These are phyloP conservation scores for Zygosaccharomyces siamensis DNA, from an alignment of 805 yeast species.

Conservation along the genomic window DNA sequence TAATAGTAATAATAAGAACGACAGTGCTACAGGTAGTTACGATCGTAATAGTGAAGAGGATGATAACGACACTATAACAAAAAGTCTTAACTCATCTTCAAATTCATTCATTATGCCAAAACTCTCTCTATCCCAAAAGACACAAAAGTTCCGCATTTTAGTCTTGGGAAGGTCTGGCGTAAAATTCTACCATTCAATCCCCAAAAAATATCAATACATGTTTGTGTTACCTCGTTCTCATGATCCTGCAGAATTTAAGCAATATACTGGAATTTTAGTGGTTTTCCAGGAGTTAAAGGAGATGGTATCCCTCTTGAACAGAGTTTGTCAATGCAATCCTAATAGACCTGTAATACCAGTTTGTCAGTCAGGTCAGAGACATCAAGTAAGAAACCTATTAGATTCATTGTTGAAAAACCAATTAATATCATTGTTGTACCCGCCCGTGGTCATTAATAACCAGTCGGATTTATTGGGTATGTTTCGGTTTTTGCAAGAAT, in stretches of 20 bases:
- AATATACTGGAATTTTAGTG: conserved; percentile 22
- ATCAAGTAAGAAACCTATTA: conserved; percentile 26
- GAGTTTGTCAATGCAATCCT: conserved; percentile 19
- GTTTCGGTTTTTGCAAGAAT: conserved; percentile 19
- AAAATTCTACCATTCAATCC: conserved; percentile 24
- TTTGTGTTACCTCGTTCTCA: conserved; percentile 24
- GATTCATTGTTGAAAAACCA: conserved; percentile 20
- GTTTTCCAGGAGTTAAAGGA: conserved; percentile 26
- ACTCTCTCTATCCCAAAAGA: conserved; percentile 21
- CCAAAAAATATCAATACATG: conserved; percentile 21
- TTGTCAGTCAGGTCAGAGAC: conserved; percentile 28
- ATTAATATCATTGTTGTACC: conserved; percentile 22
- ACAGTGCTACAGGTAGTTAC: conserved; percentile 2
- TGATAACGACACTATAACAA: conserved; percentile 24
- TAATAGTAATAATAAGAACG: conserved; percentile 5
- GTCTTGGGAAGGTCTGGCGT: conserved; percentile 28
- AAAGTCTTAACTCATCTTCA: conserved; percentile 26
- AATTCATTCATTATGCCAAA: conserved; percentile 35
- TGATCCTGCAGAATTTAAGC: conserved; percentile 15
- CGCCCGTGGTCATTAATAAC: conserved; percentile 24
- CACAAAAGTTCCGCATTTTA: conserved; percentile 22
- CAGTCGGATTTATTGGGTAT: conserved; percentile 21
- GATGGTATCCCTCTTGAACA: conserved; percentile 22
- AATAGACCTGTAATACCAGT: conserved; percentile 25
- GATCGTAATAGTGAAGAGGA: conserved; percentile 7